A percentile compares a stretch with the other conserved stretches of the same genome.
phyloP scores from a whole-genome alignment of 106 monocot genomes.

The Allium sativum region DNA sequence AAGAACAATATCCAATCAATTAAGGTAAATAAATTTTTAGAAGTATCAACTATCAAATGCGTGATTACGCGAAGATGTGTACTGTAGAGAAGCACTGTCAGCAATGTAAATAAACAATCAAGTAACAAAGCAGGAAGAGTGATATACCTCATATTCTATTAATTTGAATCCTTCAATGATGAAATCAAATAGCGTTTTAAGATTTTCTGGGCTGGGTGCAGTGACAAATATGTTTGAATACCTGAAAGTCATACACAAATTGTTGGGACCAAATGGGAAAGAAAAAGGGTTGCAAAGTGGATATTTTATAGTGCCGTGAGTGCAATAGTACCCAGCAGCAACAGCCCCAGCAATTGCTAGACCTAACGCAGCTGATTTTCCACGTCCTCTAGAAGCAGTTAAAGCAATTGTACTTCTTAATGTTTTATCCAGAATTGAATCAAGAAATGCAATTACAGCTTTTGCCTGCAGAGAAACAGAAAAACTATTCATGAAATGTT shows the following conservation, averaged over 20 bases:
- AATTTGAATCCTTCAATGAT: slow-evolving; percentile 70
- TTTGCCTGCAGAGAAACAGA: slow-evolving; percentile 43
- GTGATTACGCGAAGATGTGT: no score
- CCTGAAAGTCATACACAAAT: slow-evolving; percentile 18
- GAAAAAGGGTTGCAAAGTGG: no score
- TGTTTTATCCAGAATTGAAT: slow-evolving; percentile 81
- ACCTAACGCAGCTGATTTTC: slow-evolving; percentile 96
- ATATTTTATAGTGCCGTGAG: no score
- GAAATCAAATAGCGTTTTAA: slow-evolving; percentile 98
- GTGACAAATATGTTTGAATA: slow-evolving; percentile 98
- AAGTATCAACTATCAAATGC: no score
- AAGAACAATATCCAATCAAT: no score
- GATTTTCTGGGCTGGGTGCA: slow-evolving; percentile 89
- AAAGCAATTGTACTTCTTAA: slow-evolving; percentile 80
- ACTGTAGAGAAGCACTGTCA: neutral
- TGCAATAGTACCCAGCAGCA: slow-evolving; percentile 73
- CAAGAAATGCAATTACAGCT: slow-evolving; percentile 81
- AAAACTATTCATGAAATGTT: neutral
- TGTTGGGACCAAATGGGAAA: no score
- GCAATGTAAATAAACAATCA: neutral
- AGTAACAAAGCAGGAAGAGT: slow-evolving; percentile 2
- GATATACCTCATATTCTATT: slow-evolving; percentile 74
- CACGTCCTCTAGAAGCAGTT: slow-evolving; percentile 88
- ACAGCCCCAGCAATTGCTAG: slow-evolving; percentile 93
- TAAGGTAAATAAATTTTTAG: no score